phyloP scores from a whole-genome alignment of 2,329 filamentous ascomycete species.

The Venturia oleaginea region DNA sequence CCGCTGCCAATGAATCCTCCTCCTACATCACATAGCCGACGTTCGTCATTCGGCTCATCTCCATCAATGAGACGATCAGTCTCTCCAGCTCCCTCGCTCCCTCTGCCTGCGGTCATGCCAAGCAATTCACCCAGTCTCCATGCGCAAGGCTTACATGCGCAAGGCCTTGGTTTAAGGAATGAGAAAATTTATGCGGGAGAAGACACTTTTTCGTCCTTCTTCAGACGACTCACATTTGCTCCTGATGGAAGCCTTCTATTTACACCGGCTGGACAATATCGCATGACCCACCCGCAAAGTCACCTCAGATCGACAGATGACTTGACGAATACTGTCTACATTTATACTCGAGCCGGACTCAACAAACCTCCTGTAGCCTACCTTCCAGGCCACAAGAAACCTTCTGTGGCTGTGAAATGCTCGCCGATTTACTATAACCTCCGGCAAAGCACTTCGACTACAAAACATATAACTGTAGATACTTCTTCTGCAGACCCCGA shows the following conservation, averaged over 20 bases:
- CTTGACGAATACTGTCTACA: conserved; percentile 93
- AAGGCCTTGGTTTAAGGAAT: conserved; percentile 56
- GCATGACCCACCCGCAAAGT: conserved; percentile 56
- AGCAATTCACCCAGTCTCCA: conserved; percentile 51
- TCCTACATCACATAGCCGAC: conserved; percentile 78
- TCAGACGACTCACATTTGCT: conserved; percentile 85
- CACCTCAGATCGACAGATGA: conserved; percentile 59
- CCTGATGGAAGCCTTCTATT: conserved; percentile 90
- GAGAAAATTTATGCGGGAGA: conserved; percentile 92
- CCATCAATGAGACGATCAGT: conserved; percentile 75
- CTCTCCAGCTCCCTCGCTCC: conserved; percentile 88
- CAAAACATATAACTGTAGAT: conserved; percentile 88
- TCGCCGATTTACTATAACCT: conserved; percentile 83
- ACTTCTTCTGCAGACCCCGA: conserved; percentile 80
- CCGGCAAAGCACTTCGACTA: conserved; percentile 55
- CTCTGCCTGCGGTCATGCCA: conserved; percentile 90
- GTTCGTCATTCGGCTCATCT: conserved; percentile 82
- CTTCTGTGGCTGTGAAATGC: conserved; percentile 89
- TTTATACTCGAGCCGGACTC: conserved; percentile 91
- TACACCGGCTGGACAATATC: conserved; percentile 92
- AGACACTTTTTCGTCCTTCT: conserved; percentile 84
- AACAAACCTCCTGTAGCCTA: conserved; percentile 95
- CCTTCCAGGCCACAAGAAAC: conserved; percentile 94
- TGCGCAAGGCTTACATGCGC: conserved; percentile 34
- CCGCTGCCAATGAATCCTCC: conserved; percentile 95